phyloP scores from a whole-genome alignment of 768 basidiomycete genomes.

The Suillus hirtellus region DNA sequence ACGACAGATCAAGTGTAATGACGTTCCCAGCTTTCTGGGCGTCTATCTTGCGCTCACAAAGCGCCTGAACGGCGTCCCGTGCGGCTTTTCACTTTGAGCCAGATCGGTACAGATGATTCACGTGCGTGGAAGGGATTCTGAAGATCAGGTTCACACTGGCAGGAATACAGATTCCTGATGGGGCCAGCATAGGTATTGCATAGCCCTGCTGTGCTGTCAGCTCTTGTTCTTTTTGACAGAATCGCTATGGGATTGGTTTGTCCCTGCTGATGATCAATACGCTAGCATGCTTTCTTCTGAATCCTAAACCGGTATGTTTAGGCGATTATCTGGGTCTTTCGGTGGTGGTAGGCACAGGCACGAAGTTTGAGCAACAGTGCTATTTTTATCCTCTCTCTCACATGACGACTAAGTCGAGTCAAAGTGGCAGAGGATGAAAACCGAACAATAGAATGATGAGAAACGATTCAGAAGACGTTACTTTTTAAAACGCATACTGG shows the following conservation, averaged over 20 bases:
- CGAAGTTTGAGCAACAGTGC: neutral
- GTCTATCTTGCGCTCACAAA: neutral
- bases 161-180: neutral
- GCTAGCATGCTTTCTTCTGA: neutral
- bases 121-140: constrained; percentile 3
- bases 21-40: neutral
- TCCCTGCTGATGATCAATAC: neutral
- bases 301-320: neutral
- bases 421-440: too few species aligned
- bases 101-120: constrained; percentile 1
- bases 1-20: neutral
- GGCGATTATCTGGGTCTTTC: neutral
- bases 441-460: too few species aligned
- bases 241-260: neutral
- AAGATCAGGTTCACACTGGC: constrained; percentile 1
- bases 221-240: neutral
- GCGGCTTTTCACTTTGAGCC: neutral
- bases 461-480: too few species aligned
- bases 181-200: neutral
- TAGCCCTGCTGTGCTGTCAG: neutral
- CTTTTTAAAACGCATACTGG: neutral
- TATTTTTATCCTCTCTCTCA: constrained; percentile 1
- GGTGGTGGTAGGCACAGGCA: constrained; percentile 6
- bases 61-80: neutral
- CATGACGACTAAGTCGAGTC: too few species aligned